These are phyloP conservation scores for Syncephalastrum monosporum DNA, from an alignment of 371 early-diverging fungal genomes.

Conservation along the genomic window DNA sequence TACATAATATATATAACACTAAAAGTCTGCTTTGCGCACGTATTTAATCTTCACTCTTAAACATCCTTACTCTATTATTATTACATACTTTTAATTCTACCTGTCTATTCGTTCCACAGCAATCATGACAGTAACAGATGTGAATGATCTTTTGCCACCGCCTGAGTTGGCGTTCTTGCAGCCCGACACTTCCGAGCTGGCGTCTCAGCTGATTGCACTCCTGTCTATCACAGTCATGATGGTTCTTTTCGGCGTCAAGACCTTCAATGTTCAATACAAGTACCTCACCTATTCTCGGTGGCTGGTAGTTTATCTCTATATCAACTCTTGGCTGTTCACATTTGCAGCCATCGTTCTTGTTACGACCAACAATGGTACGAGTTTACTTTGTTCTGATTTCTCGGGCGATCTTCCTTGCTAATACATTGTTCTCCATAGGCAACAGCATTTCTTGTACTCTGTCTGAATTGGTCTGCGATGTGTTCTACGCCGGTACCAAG, in stretches of 20 bases:
- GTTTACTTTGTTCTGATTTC: too few relatives aligned
- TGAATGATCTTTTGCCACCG: too few relatives aligned
- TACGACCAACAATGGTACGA: constrained; percentile 41
- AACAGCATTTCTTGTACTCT: constrained; percentile 29
- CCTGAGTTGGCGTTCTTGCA: constrained; percentile 3
- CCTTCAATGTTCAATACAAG: constrained; percentile 32
- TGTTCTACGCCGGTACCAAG: constrained; percentile 32
- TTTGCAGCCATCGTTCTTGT: constrained; percentile 37
- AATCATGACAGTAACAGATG: too few relatives aligned
- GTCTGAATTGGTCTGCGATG: constrained; percentile 28
- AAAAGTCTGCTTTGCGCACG: too few relatives aligned
- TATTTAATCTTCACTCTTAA: too few relatives aligned
- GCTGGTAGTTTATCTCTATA: constrained; percentile 38
- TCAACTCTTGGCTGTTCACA: constrained; percentile 46
- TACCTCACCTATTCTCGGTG: constrained; percentile 39
- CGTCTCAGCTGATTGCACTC: constrained; percentile 37
- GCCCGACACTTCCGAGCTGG: constrained; percentile 30
- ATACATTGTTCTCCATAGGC: constrained; percentile 12
- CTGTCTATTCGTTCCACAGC: too few relatives aligned
- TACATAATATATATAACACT: too few relatives aligned
- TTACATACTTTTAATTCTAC: too few relatives aligned
- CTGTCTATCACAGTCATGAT: constrained; percentile 33
- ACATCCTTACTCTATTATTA: too few relatives aligned
- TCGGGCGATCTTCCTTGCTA: too few relatives aligned
- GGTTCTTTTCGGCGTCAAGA: constrained; percentile 42